Conservation (phyloP, 23 red algal genomes). For the Agarophyton chilense region DNA sequence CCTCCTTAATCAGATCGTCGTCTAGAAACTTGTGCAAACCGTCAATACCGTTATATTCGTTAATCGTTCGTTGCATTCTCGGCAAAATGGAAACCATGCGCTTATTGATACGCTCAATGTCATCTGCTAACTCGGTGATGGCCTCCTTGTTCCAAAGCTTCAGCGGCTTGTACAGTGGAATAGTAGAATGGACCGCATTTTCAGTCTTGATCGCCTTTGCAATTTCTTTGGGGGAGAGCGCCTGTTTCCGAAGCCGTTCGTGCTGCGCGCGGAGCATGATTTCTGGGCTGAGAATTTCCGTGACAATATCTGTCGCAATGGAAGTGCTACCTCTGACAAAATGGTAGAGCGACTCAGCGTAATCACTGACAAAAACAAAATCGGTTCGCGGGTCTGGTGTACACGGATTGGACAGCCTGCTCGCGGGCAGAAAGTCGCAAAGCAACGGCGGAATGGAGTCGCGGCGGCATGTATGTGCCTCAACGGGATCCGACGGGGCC, state of each 20-base stretch:
- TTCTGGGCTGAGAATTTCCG: conserved; percentile 65
- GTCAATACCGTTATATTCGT: conserved; percentile 53
- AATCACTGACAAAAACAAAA: conserved; percentile 56
- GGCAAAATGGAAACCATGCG: conserved; percentile 54
- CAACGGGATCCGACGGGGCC: conserved; percentile 14
- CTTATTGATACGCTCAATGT: conserved; percentile 51
- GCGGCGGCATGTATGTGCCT: conserved; percentile 32
- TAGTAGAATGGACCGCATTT: neutral
- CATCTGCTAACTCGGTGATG: conserved; percentile 46
- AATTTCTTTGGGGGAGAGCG: conserved; percentile 7
- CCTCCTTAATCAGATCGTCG: conserved; percentile 44
- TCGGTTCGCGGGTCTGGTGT: conserved; percentile 1
- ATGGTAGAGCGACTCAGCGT: conserved; percentile 46
- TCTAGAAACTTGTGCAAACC: conserved; percentile 46
- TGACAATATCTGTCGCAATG: conserved; percentile 41
- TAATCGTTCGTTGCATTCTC: conserved; percentile 33
- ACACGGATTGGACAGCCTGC: conserved; percentile 31
- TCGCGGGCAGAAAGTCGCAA: conserved; percentile 26
- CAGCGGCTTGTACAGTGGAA: conserved; percentile 21
- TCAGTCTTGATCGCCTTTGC: conserved; percentile 37
- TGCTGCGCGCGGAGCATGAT: conserved; percentile 42
- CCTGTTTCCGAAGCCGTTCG: conserved; percentile 39
- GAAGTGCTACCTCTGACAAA: conserved; percentile 49
- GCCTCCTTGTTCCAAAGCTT: conserved; percentile 32
- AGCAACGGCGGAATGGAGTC: conserved; percentile 22